Percentiles rank a stretch among this genome's conserved stretches.
These are phyloP conservation scores for Sisymbrium irio DNA, from an alignment of 345 rosid species.

Conservation along the genomic window DNA sequence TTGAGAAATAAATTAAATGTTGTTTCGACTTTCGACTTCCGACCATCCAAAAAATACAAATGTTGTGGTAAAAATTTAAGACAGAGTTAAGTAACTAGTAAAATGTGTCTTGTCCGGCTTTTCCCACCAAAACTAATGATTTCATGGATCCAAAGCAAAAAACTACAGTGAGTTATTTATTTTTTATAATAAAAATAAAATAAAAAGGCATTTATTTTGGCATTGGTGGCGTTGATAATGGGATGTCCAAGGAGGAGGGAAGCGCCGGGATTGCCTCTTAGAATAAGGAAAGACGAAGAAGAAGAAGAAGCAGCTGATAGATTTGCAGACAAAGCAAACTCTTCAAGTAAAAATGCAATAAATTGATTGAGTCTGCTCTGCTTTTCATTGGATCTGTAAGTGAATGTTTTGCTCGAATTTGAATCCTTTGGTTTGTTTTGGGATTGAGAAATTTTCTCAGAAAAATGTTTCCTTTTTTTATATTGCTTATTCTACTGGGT, in stretches of 20 bases:
- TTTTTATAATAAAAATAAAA: background rate
- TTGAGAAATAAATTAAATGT: background rate
- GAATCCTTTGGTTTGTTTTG: background rate
- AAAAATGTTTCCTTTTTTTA: background rate
- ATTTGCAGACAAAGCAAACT: slow-evolving; percentile 13
- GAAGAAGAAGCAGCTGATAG: background rate
- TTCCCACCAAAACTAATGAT: slow-evolving; percentile 21
- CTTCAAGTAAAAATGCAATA: background rate
- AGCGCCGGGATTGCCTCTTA: slow-evolving; percentile 23
- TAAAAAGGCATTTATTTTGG: slow-evolving; percentile 6
- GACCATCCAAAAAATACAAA: too few species aligned
- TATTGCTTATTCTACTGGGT: background rate
- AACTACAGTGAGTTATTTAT: background rate
- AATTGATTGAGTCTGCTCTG: background rate
- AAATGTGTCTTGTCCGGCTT: slow-evolving; percentile 9
- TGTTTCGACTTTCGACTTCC: background rate
- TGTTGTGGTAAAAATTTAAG: background rate
- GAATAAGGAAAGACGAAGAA: slow-evolving; percentile 1
- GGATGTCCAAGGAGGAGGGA: slow-evolving; percentile 23
- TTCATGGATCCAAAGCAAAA: slow-evolving; percentile 16
- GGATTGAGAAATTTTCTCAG: background rate
- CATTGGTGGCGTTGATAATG: slow-evolving; percentile 32
- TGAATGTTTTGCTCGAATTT: slow-evolving; percentile 14
- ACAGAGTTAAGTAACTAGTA: background rate
- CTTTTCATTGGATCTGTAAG: slow-evolving; percentile 29